Evolutionary conservation across 1,284 basidiomycete species (phyloP).

Genomic region (Apiotrichum mycotoxinovorans): DNA sequence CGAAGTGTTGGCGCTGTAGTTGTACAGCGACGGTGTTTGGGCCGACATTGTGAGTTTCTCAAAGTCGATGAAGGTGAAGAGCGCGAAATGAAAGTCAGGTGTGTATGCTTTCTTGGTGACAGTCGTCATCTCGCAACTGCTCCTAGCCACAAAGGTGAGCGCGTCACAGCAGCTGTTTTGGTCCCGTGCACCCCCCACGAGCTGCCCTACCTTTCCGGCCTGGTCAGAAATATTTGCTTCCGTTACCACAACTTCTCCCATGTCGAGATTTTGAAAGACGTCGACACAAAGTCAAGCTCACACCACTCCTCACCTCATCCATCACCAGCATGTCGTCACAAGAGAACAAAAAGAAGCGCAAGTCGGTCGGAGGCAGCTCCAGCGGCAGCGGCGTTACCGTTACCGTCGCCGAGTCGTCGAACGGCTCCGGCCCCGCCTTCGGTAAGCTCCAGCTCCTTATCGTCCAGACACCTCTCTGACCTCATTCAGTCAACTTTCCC

Average conservation of each 20-base stretch:
- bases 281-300: not conserved
- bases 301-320: not conserved
- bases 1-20: constrained; percentile 18
- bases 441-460: no score
- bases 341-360: constrained; percentile 34
- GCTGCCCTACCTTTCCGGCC: no score
- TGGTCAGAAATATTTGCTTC: not conserved
- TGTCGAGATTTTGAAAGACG: constrained; percentile 1
- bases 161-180: not conserved
- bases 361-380: constrained; percentile 22
- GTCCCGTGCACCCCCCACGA: not conserved
- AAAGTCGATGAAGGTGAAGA: no score
- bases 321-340: constrained; percentile 11
- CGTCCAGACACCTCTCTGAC: not conserved
- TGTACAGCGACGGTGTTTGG: constrained; percentile 8
- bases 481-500: constrained; percentile 72
- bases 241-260: not conserved
- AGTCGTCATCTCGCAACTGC: not conserved
- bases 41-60: not conserved
- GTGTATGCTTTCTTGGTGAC: not conserved
- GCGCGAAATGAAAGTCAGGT: not conserved
- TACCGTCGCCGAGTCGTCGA: constrained; percentile 46
- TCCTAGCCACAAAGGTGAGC: no score
- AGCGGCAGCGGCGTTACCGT: constrained; percentile 20
- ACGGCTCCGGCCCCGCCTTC: constrained; percentile 64